phyloP scores from a whole-genome alignment of 805 yeast genomes.

The Yarrowia osloensis region DNA sequence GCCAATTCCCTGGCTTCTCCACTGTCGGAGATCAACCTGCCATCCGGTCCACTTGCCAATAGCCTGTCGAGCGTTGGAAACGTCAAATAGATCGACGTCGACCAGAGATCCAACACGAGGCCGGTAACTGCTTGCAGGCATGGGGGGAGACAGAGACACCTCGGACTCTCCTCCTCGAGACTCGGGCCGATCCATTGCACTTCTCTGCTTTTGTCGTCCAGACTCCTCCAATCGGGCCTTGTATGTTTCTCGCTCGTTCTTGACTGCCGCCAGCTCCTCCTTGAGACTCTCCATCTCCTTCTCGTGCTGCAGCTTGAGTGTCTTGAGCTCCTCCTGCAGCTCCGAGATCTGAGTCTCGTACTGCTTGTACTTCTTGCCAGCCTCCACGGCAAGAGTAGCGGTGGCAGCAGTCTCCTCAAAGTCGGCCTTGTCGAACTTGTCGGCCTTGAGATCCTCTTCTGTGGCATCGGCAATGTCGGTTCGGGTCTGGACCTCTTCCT shows the following conservation, averaged over 20 bases:
- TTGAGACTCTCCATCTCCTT: conserved; percentile 29
- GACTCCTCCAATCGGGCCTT: conserved; percentile 32
- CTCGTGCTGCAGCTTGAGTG: conserved; percentile 32
- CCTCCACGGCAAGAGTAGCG: conserved; percentile 19
- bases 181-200: conserved; percentile 30
- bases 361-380: conserved; percentile 13
- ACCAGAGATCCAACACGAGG: conserved; percentile 39
- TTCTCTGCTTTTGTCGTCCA: conserved; percentile 35
- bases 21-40: conserved; percentile 81
- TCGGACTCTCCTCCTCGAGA: conserved; percentile 34
- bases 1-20: conserved; percentile 75
- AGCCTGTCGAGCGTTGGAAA: conserved; percentile 49
- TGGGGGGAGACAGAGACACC: conserved; percentile 37
- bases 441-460: conserved; percentile 31
- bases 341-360: background rate
- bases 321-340: conserved; percentile 36
- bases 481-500: conserved; percentile 35
- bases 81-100: conserved; percentile 46
- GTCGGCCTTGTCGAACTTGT: conserved; percentile 29
- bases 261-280: conserved; percentile 27
- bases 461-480: conserved; percentile 32
- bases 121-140: conserved; percentile 12
- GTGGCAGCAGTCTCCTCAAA: conserved; percentile 25
- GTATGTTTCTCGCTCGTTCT: conserved; percentile 32
- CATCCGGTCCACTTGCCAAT: conserved; percentile 77